Conservation (phyloP, 352 stramenopile species). For the Pythium vanterpoolii region DNA sequence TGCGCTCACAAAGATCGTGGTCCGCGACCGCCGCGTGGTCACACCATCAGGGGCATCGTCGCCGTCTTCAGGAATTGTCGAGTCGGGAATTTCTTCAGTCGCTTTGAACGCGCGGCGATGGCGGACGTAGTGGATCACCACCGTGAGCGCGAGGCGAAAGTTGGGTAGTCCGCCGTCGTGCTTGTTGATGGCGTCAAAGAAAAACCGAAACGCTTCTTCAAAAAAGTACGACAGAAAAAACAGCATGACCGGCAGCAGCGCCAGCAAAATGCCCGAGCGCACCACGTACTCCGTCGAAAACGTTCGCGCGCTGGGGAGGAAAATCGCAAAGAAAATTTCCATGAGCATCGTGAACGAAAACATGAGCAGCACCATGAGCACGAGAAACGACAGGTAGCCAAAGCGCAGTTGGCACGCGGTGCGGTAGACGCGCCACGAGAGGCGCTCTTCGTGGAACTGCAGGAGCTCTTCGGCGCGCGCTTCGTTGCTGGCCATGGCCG, state of each 20-base stretch:
- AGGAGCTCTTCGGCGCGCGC: constrained; percentile 55
- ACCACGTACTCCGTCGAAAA: constrained; percentile 77
- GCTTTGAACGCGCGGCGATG: constrained; percentile 63
- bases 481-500: constrained; percentile 42
- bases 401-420: constrained; percentile 79
- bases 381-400: constrained; percentile 86
- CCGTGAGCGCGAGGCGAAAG: constrained; percentile 80
- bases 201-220: constrained; percentile 76
- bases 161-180: constrained; percentile 77
- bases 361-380: constrained; percentile 89
- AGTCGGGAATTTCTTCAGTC: background rate
- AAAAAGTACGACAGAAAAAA: constrained; percentile 86
- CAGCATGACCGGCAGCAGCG: constrained; percentile 65
- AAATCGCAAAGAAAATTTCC: constrained; percentile 91
- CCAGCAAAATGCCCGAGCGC: constrained; percentile 64
- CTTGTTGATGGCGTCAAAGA: constrained; percentile 84
- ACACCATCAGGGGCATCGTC: constrained; percentile 32
- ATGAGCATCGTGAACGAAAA: constrained; percentile 88
- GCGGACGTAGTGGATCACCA: constrained; percentile 84
- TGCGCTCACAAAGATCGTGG: constrained; percentile 44
- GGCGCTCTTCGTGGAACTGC: constrained; percentile 38
- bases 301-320: constrained; percentile 70
- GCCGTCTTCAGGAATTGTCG: constrained; percentile 59
- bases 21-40: background rate
- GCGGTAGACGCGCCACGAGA: constrained; percentile 71